Conservation (phyloP, 1,284 basidiomycete species). For the Moniliophthora roreri region DNA sequence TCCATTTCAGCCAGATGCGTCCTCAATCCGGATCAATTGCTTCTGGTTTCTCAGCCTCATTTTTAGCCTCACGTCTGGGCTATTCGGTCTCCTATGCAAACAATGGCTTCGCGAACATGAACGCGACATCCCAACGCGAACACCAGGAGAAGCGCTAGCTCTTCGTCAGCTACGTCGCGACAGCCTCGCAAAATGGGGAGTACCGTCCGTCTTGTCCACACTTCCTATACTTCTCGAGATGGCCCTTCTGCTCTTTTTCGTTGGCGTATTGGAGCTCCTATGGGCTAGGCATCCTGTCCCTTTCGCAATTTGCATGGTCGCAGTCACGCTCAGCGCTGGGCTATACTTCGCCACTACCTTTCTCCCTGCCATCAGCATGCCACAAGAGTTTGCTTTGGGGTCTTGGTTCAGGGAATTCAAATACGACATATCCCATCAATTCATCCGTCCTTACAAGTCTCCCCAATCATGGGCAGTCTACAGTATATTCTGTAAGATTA, state of each 20-base stretch:
- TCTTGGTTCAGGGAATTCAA: background rate
- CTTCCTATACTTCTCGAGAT: conserved; percentile 10
- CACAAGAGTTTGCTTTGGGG: background rate
- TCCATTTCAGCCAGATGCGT: background rate
- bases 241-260: conserved; percentile 6
- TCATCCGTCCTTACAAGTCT: conserved; percentile 2
- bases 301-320: background rate
- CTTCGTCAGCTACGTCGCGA: conserved; percentile 8
- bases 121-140: background rate
- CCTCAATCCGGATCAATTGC: conserved; percentile 4
- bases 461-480: background rate
- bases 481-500: background rate
- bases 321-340: background rate
- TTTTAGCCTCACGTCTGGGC: conserved; percentile 4
- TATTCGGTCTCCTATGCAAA: conserved; percentile 11
- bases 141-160: background rate
- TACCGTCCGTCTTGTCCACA: background rate
- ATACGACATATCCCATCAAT: background rate
- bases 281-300: background rate
- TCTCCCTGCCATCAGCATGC: background rate
- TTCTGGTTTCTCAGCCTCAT: conserved; percentile 15
- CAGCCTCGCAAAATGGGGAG: conserved; percentile 1
- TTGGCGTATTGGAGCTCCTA: conserved; percentile 2
- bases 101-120: conserved; percentile 12
- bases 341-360: conserved; percentile 3